Evolutionary conservation across 2,329 filamentous ascomycete species (phyloP), one percentile per base, ranked within the genome.

Genomic region (Colletotrichum tropicale): DNA sequence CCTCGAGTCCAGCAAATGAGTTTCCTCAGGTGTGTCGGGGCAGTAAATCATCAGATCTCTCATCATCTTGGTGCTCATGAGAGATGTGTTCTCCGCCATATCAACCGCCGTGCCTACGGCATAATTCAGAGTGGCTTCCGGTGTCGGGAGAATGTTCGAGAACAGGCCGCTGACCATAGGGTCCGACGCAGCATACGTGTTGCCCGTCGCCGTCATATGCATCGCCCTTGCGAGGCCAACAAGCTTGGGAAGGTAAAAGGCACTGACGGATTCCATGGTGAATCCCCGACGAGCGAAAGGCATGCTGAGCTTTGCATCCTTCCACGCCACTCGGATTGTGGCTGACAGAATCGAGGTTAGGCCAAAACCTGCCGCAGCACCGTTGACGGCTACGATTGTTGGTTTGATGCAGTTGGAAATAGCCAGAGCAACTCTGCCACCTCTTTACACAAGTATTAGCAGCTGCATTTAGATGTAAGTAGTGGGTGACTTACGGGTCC

Each of bases 401-500:
- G 78, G 78, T 61, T 77, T 79, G 66, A 60, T 69, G 66, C 75
- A 79, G 26, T 72, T 70, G 21, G 75, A 75, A 18, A 79, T 69
- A 15, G 70, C 70, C 15, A 72, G 34, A 4, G 70, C 62, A 34
- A 67, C 52, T 18, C 61, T 24, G 4, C 70, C 70, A 5, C 70
- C 70, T 30, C 86, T 85, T 82, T 13, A 34, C 2, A 64, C 15
- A 12, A 36, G 4, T 7, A 1, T 26, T 12, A 64, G 13, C 16
- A 12, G 18, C 4, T 18, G 16, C 5, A 8, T 21, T 10, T 36
- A 3, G n/a, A 12, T 1, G 15, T 26, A 8, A 9, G 8, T 7
- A 3, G 9, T 8, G 18, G 13, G 13, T 8, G 3, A 56, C 56
- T 62, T 5, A 72, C 70, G 64, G 34, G 4, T 72, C 70, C 5